Base-by-base conservation (phyloP, 139 green algal genomes). In the Coccomyxa sp. region DNA sequence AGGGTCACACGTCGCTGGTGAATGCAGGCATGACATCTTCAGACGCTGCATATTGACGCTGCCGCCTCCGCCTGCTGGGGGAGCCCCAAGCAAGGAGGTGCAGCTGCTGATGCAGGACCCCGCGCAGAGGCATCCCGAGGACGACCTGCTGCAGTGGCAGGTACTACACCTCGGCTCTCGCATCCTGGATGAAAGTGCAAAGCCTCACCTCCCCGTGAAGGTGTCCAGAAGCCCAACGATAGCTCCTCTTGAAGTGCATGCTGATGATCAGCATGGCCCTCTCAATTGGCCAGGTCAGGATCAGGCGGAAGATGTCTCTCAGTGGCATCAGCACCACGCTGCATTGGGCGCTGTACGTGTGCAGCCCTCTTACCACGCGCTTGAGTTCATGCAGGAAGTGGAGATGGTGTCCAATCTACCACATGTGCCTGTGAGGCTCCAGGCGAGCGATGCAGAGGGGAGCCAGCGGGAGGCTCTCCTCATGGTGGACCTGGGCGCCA, bases 321-420 rank as follows among this genome's bases (percentile, higher is more conserved):
- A 5, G 1, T 7, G 3, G 1, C 50, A 64, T 64, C 3, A 64
- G 50, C 18, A 64, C 18, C 50, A 2, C 5, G 22, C 27, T 7
- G 50, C 50, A 18, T 64, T 64, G n/a, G n/a, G n/a, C n/a, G n/a
- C n/a, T n/a, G n/a, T n/a, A n/a, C n/a, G n/a, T n/a, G n/a, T n/a
- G n/a, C n/a, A n/a, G n/a, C n/a, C n/a, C n/a, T n/a, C n/a, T n/a
- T n/a, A n/a, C n/a, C n/a, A n/a, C n/a, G n/a, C n/a, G n/a, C n/a
- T n/a, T n/a, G n/a, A 75, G 78, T 54, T 35, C 2, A 86, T 82
- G 85, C 68, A 85, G 27, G 70, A 76, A 7, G 64, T 88, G 22
- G 35, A 73, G 38, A 85, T 86, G 84, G 81, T 88, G 75, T 71
- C 85, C 41, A 90, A 83, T 78, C 81, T 90, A 38, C 86, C 86